Evolutionary conservation across 108 stramenopile genomes (phyloP).

Genomic region (Craspedostauros australis): DNA sequence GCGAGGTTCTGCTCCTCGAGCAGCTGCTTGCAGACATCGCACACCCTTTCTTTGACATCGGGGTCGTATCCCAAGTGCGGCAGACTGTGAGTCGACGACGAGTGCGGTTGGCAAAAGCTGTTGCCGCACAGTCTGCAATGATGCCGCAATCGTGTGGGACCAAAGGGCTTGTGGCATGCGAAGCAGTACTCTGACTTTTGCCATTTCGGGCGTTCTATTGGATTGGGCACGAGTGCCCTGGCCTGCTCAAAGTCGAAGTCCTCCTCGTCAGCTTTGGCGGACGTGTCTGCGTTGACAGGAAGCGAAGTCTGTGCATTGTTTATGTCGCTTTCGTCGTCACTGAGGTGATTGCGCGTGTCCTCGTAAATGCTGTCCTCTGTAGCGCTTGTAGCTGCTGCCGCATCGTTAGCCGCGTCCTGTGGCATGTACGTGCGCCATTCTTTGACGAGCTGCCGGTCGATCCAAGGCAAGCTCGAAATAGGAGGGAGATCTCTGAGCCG

Average conservation of each 20-base stretch:
- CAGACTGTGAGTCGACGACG: constrained; percentile 42
- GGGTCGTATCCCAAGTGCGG: constrained; percentile 82
- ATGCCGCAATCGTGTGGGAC: constrained; percentile 81
- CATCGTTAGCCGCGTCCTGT: constrained; percentile 3
- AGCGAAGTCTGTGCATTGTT: no score
- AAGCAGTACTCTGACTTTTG: constrained; percentile 60
- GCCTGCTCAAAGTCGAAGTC: constrained; percentile 54
- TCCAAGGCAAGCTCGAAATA: constrained; percentile 69
- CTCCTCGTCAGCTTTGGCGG: no score
- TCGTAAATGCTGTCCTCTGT: constrained; percentile 2
- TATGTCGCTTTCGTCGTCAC: no score
- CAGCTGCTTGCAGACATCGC: constrained; percentile 61
- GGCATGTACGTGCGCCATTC: constrained; percentile 78
- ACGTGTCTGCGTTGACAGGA: no score
- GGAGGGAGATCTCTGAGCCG: constrained; percentile 37
- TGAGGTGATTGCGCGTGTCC: neutral
- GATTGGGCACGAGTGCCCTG: constrained; percentile 61
- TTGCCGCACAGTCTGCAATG: constrained; percentile 90
- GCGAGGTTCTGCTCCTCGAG: constrained; percentile 72
- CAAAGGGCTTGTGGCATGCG: constrained; percentile 67
- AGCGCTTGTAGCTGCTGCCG: constrained; percentile 6
- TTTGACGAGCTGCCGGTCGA: constrained; percentile 75
- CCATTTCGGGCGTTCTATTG: constrained; percentile 55
- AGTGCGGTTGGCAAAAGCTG: constrained; percentile 76
- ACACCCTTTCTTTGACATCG: constrained; percentile 82